phyloP scores from a whole-genome alignment of 2,329 filamentous ascomycete genomes.

The Arthrinium puccinioides region DNA sequence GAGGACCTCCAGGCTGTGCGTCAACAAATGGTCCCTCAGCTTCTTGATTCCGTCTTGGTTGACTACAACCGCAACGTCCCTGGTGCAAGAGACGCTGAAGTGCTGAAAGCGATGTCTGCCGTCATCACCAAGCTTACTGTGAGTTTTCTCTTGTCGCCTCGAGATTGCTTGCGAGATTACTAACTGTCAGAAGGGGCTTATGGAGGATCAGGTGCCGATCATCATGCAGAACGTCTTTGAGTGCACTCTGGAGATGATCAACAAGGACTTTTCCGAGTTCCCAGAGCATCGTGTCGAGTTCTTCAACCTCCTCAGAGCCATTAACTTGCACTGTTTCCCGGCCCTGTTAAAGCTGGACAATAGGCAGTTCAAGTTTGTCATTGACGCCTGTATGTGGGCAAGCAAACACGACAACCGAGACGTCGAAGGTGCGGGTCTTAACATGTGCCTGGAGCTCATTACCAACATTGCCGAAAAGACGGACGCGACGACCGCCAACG shows the following conservation, averaged over 20 bases:
- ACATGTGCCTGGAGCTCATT: slow-evolving; percentile 96
- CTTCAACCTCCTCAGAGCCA: slow-evolving; percentile 91
- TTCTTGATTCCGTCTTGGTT: slow-evolving; percentile 86
- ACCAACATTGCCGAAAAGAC: slow-evolving; percentile 95
- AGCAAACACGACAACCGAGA: slow-evolving; percentile 99
- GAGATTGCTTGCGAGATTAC: slow-evolving; percentile 7
- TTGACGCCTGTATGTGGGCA: slow-evolving; percentile 99
- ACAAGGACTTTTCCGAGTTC: slow-evolving; percentile 99
- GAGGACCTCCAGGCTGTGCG: slow-evolving; percentile 93
- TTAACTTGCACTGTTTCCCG: slow-evolving; percentile 96
- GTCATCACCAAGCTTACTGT: slow-evolving; percentile 95
- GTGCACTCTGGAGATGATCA: slow-evolving; percentile 98
- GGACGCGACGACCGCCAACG: slow-evolving; percentile 76
- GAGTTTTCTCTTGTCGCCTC: slow-evolving; percentile 44
- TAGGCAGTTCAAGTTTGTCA: slow-evolving; percentile 97
- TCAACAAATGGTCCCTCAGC: slow-evolving; percentile 87
- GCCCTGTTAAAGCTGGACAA: slow-evolving; percentile 89
- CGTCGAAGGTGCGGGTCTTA: slow-evolving; percentile 90
- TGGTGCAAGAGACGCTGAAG: slow-evolving; percentile 91
- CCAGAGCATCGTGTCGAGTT: slow-evolving; percentile 99
- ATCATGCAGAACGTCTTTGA: slow-evolving; percentile 99
- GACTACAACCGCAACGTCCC: slow-evolving; percentile 98
- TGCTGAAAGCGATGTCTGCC: slow-evolving; percentile 94
- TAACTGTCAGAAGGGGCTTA: slow-evolving; percentile 57
- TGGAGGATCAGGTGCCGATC: slow-evolving; percentile 95